Conservation (phyloP, 108 stramenopile species). For the Asterionellopsis glacialis region DNA sequence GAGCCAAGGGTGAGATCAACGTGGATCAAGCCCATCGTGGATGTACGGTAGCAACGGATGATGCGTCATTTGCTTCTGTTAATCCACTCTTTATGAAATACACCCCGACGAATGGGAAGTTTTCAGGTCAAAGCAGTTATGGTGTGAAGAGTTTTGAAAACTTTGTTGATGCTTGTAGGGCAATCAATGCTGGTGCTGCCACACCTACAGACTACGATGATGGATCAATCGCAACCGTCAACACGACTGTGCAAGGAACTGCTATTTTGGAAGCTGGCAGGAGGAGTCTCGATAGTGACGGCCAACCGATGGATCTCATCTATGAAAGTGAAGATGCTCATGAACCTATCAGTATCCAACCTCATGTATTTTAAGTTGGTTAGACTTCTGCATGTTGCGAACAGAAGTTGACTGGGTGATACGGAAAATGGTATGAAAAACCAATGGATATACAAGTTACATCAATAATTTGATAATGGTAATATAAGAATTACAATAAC, state of each 20-base stretch:
- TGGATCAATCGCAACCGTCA: slow-evolving; percentile 88
- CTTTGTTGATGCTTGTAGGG: slow-evolving; percentile 68
- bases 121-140: slow-evolving; percentile 95
- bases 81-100: slow-evolving; percentile 99
- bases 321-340: slow-evolving; percentile 64
- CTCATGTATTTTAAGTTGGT: slow-evolving; percentile 60
- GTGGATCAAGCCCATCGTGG: slow-evolving; percentile 99
- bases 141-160: slow-evolving; percentile 92
- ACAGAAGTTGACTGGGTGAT: no score
- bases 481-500: no score
- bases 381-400: no score
- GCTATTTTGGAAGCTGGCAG: slow-evolving; percentile 98
- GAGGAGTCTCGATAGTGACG: slow-evolving; percentile 80
- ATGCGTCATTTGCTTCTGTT: slow-evolving; percentile 80
- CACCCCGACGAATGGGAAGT: slow-evolving; percentile 92
- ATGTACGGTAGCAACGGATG: slow-evolving; percentile 89
- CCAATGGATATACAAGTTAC: no score
- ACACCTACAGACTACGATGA: slow-evolving; percentile 80
- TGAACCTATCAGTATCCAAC: slow-evolving; percentile 52
- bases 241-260: slow-evolving; percentile 94
- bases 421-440: no score
- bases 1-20: slow-evolving; percentile 91
- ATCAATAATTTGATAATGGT: no score
- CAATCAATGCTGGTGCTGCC: slow-evolving; percentile 49
- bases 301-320: slow-evolving; percentile 84